A percentile compares a stretch with the other conserved stretches of the same genome.
These are phyloP conservation scores for Spathaspora hagerdaliae DNA, from an alignment of 805 yeast species.

Conservation along the genomic window DNA sequence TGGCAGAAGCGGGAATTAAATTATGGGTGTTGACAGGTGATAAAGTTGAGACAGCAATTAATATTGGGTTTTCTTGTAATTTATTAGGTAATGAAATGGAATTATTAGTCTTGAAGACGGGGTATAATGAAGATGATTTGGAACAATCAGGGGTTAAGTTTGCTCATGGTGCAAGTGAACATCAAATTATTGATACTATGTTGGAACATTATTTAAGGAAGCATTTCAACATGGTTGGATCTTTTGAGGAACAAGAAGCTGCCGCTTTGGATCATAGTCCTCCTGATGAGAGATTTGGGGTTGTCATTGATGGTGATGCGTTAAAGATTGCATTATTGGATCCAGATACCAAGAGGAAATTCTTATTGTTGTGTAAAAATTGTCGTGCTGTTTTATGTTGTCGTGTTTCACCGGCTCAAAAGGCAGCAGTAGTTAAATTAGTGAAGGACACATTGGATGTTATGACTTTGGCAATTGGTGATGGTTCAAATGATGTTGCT, in stretches of 20 bases:
- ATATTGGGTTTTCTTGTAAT: slow-evolving; percentile 83
- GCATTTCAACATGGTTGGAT: slow-evolving; percentile 55
- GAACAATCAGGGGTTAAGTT: slow-evolving; percentile 15
- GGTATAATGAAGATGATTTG: slow-evolving; percentile 23
- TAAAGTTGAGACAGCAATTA: slow-evolving; percentile 85
- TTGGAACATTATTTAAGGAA: slow-evolving; percentile 50
- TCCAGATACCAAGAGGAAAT: slow-evolving; percentile 47
- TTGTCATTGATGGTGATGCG: slow-evolving; percentile 80
- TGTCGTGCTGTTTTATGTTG: slow-evolving; percentile 82
- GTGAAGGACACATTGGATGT: slow-evolving; percentile 74
- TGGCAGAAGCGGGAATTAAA: slow-evolving; percentile 76
- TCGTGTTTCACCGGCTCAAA: slow-evolving; percentile 85
- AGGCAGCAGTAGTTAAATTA: slow-evolving; percentile 75
- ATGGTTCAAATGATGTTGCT: slow-evolving; percentile 86
- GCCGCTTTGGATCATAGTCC: slow-evolving; percentile 59
- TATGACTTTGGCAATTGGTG: slow-evolving; percentile 86
- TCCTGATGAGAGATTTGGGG: slow-evolving; percentile 64
- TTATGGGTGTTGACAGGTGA: slow-evolving; percentile 87
- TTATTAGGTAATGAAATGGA: slow-evolving; percentile 74
- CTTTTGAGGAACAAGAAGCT: slow-evolving; percentile 49
- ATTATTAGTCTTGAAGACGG: slow-evolving; percentile 51
- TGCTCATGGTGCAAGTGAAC: slow-evolving; percentile 19
- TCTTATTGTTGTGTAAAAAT: slow-evolving; percentile 69
- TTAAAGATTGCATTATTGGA: slow-evolving; percentile 42
- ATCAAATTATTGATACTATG: slow-evolving; percentile 42